Conservation (phyloP, 805 yeast genomes). For the Deakozyma indianensis region DNA sequence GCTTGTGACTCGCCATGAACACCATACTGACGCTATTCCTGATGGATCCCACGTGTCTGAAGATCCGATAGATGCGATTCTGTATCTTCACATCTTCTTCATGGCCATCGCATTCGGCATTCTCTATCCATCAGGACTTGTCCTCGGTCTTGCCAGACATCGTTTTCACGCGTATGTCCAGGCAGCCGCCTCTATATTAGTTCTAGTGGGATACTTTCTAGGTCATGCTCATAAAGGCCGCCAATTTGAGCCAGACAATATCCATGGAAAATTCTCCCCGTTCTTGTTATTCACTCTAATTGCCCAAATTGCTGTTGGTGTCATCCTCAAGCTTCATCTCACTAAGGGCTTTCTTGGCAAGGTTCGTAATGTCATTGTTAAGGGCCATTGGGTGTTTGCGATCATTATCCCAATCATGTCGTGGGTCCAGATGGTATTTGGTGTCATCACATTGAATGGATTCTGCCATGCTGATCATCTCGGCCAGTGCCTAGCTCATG, state of each 20-base stretch:
- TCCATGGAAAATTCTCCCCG: constrained; percentile 23
- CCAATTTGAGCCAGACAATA: constrained; percentile 20
- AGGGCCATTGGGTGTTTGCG: constrained; percentile 19
- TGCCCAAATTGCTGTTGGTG: constrained; percentile 22
- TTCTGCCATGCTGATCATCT: constrained; percentile 74
- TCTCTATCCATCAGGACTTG: constrained; percentile 26
- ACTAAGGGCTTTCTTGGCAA: constrained; percentile 22
- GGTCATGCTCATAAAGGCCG: constrained; percentile 27
- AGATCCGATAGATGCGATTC: constrained; percentile 13
- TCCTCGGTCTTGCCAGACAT: constrained; percentile 24
- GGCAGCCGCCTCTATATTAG: constrained; percentile 19
- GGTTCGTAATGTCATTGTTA: constrained; percentile 16
- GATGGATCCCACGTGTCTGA: constrained; percentile 12
- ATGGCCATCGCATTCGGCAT: constrained; percentile 25
- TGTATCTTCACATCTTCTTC: constrained; percentile 20
- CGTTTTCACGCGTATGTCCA: constrained; percentile 25
- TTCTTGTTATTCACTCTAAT: constrained; percentile 19
- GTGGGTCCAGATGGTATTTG: constrained; percentile 68
- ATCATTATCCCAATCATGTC: constrained; percentile 34
- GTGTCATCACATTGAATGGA: constrained; percentile 73
- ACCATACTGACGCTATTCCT: constrained; percentile 11
- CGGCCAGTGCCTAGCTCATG: constrained; percentile 95
- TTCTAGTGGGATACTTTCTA: constrained; percentile 24
- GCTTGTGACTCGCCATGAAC: constrained; percentile 9
- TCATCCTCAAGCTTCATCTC: constrained; percentile 23